phyloP scores from a whole-genome alignment of 148 eudicot species.

The Mesembryanthemum crystallinum region DNA sequence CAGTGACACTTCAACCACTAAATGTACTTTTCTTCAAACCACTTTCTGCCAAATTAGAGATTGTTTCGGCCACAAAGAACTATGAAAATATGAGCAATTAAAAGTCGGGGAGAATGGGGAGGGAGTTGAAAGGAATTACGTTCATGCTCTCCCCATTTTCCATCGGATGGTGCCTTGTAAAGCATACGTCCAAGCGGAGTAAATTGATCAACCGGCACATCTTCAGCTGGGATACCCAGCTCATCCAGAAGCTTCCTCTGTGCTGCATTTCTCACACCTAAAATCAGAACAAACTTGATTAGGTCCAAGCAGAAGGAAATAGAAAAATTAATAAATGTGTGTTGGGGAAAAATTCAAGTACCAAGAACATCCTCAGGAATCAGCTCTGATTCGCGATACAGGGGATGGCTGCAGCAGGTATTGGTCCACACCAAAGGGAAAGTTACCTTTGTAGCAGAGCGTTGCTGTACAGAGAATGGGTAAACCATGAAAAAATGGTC shows the following conservation, averaged over 20 bases:
- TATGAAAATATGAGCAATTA: not conserved
- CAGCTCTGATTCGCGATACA: constrained; percentile 77
- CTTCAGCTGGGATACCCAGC: constrained; percentile 87
- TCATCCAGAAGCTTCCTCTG: constrained; percentile 96
- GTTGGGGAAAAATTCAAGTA: constrained; percentile 20
- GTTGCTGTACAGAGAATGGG: constrained; percentile 55
- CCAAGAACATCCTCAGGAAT: constrained; percentile 73
- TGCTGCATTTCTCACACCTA: constrained; percentile 96
- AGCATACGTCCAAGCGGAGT: constrained; percentile 84
- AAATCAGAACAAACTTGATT: not conserved
- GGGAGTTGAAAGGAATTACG: constrained; percentile 36
- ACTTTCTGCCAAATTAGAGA: not conserved
- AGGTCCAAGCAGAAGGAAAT: not conserved
- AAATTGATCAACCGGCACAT: constrained; percentile 90
- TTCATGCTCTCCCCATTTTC: constrained; percentile 99
- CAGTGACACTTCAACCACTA: not conserved
- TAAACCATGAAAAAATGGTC: not conserved
- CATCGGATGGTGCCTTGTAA: constrained; percentile 97
- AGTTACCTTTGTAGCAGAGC: constrained; percentile 91
- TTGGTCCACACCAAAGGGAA: constrained; percentile 98
- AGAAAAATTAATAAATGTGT: not conserved
- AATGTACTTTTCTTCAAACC: not conserved
- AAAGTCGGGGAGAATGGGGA: not conserved
- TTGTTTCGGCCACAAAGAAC: not conserved
- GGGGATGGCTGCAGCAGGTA: constrained; percentile 97